These are phyloP conservation scores for Aspergillus caelatus DNA, from an alignment of 2,329 filamentous ascomycete species.

Conservation along the genomic window DNA sequence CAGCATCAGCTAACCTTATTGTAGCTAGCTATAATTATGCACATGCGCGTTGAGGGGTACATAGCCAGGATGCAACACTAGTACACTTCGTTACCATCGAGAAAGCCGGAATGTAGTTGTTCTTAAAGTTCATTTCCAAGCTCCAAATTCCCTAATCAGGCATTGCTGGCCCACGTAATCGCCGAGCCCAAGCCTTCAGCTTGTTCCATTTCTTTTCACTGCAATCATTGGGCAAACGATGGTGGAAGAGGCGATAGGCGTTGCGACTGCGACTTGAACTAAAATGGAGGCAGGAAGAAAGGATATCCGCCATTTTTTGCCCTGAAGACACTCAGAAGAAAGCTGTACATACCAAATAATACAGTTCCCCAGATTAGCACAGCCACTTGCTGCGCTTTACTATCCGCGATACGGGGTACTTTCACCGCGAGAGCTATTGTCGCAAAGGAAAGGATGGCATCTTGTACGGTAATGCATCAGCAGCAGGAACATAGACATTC, in stretches of 20 bases:
- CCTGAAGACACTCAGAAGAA: conserved; percentile 90
- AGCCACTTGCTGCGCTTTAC: conserved; percentile 76
- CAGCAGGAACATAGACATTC: not conserved
- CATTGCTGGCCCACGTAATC: not conserved
- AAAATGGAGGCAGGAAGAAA: conserved; percentile 91
- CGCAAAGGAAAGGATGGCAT: conserved; percentile 82
- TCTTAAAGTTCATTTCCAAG: not conserved
- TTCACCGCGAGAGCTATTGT: conserved; percentile 90
- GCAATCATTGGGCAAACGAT: not conserved
- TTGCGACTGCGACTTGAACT: conserved; percentile 22
- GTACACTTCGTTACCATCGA: not conserved
- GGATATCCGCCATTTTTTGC: conserved; percentile 95
- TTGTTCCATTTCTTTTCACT: not conserved
- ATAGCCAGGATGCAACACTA: not conserved
- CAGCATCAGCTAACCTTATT: not conserved
- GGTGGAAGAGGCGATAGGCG: not conserved
- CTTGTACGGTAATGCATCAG: conserved; percentile 46
- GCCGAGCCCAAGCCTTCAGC: not conserved
- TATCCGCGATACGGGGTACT: conserved; percentile 82
- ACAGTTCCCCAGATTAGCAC: conserved; percentile 78
- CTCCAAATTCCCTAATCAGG: not conserved
- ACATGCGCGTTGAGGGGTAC: not conserved
- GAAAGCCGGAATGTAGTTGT: not conserved
- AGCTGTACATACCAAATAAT: conserved; percentile 85
- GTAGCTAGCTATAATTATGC: not conserved